Percentiles rank a stretch among this genome's conserved stretches.
These are phyloP conservation scores for Ogataea zsoltii DNA, from an alignment of 805 yeast species.

Conservation along the genomic window DNA sequence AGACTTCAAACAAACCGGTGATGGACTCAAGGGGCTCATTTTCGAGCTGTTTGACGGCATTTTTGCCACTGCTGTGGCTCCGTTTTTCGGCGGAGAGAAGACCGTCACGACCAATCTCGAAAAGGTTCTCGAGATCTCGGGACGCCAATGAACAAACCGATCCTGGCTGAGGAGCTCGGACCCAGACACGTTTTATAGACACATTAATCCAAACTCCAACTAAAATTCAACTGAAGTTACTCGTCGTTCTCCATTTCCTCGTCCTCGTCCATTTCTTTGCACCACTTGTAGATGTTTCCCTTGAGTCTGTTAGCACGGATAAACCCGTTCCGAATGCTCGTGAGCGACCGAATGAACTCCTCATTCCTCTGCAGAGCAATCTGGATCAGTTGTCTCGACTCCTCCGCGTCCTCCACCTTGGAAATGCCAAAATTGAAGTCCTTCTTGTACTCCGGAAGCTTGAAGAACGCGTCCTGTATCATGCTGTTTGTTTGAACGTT, in stretches of 20 bases:
- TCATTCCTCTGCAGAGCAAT: conserved; percentile 80
- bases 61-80: conserved; percentile 48
- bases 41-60: conserved; percentile 64
- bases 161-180: too few species aligned
- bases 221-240: background rate
- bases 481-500: conserved; percentile 17
- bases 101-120: conserved; percentile 9
- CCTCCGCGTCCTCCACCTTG: conserved; percentile 60
- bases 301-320: conserved; percentile 77
- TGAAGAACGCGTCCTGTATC: conserved; percentile 61
- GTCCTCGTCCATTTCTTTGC: conserved; percentile 76
- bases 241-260: conserved; percentile 14
- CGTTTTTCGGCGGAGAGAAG: conserved; percentile 39
- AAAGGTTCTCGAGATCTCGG: conserved; percentile 8
- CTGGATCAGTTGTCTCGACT: conserved; percentile 70
- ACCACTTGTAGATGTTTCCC: conserved; percentile 75
- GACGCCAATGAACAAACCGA: background rate
- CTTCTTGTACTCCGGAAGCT: conserved; percentile 50
- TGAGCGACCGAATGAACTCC: conserved; percentile 80
- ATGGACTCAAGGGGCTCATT: conserved; percentile 63
- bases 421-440: conserved; percentile 52
- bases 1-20: conserved; percentile 95
- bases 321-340: conserved; percentile 71
- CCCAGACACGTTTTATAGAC: too few species aligned
- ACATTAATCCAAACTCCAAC: background rate